These are phyloP conservation scores for Linnemannia elongata DNA, from an alignment of 192 early-diverging fungal species.

Conservation along the genomic window DNA sequence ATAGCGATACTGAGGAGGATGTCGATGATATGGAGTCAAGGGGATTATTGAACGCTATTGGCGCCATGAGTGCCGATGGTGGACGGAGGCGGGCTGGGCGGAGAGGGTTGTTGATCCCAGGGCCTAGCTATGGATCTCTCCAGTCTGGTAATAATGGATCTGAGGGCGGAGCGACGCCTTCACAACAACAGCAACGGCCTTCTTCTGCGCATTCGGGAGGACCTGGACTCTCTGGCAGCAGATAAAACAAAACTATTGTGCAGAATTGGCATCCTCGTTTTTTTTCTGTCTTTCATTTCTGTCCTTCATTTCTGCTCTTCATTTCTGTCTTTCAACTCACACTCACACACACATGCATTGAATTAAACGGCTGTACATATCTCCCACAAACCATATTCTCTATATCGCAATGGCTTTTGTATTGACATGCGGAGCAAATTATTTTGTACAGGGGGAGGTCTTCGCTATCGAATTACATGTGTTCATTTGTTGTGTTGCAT, in stretches of 20 bases:
- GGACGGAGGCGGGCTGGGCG: slow-evolving; percentile 33
- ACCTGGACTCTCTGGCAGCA: not conserved
- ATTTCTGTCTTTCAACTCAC: not conserved
- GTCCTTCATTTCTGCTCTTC: too few species aligned
- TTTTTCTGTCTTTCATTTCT: not conserved
- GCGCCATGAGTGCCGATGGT: slow-evolving; percentile 39
- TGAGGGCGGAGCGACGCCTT: not conserved
- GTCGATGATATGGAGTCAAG: slow-evolving; percentile 56
- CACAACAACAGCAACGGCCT: not conserved
- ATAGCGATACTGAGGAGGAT: slow-evolving; percentile 55
- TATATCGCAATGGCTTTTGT: not conserved
- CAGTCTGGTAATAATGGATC: not conserved
- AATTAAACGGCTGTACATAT: slow-evolving; percentile 3
- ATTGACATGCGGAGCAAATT: slow-evolving; percentile 5
- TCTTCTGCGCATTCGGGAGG: not conserved
- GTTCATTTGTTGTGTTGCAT: not conserved
- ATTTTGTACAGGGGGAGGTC: not conserved
- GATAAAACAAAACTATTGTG: not conserved
- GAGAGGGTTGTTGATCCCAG: slow-evolving; percentile 45
- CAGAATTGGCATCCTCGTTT: not conserved
- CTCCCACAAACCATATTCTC: not conserved
- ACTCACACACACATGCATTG: not conserved
- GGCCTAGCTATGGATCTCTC: slow-evolving; percentile 40
- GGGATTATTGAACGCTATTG: slow-evolving; percentile 32
- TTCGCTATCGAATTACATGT: not conserved